Percentiles rank a stretch among this genome's conserved stretches.
Evolutionary conservation across 2,329 filamentous ascomycete species (phyloP).

Genomic region (Laburnicola sp.): DNA sequence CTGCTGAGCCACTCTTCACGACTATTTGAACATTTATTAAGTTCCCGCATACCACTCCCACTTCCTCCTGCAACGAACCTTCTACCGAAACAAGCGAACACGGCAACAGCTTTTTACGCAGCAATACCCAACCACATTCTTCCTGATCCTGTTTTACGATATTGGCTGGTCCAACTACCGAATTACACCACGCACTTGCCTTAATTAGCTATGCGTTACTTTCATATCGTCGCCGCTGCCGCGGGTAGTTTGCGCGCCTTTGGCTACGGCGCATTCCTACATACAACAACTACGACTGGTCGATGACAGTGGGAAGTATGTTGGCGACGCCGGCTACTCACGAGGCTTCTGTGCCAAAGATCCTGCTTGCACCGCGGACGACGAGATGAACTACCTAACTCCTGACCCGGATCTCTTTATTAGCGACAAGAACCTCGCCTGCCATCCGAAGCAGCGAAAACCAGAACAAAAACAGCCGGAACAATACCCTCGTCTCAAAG

Average conservation of each 20-base stretch:
- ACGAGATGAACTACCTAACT: conserved; percentile 58
- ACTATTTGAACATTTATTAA: conserved; percentile 13
- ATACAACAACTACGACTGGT: conserved; percentile 75
- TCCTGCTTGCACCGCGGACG: conserved; percentile 63
- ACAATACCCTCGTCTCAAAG: conserved; percentile 65
- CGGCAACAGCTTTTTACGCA: conserved; percentile 8
- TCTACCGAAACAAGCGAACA: not conserved
- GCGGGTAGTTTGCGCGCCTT: conserved; percentile 25
- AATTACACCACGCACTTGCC: not conserved
- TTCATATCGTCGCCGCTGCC: conserved; percentile 18
- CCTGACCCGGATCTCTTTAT: conserved; percentile 55
- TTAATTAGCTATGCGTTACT: conserved; percentile 21
- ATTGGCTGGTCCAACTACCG: conserved; percentile 1
- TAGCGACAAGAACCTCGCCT: conserved; percentile 61
- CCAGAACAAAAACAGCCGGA: conserved; percentile 52
- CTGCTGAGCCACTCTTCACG: conserved; percentile 18
- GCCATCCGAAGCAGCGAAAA: conserved; percentile 64
- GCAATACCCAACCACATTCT: not conserved
- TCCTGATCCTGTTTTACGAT: not conserved
- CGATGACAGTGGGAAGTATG: conserved; percentile 71
- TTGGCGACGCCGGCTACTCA: conserved; percentile 72
- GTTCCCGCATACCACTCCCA: not conserved
- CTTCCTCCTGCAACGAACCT: not conserved
- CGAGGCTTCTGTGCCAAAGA: conserved; percentile 68
- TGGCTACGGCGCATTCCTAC: conserved; percentile 68